These are phyloP conservation scores for Mycosarcoma mackinlayi DNA, from an alignment of 1,284 basidiomycete species.

Conservation along the genomic window DNA sequence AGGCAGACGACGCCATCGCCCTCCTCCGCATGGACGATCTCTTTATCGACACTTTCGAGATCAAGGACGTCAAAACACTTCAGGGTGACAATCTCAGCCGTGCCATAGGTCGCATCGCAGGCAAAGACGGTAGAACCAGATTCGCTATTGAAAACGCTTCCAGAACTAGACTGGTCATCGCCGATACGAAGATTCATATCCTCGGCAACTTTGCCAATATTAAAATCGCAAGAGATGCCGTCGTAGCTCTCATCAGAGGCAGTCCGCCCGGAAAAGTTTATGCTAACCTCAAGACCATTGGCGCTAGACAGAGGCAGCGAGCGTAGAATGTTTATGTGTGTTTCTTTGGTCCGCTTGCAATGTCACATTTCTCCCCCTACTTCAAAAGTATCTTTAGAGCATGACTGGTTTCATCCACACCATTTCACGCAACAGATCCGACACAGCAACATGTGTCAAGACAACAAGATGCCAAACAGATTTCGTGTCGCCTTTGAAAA, in stretches of 20 bases:
- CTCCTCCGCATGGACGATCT: slow-evolving; percentile 93
- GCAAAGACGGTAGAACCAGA: slow-evolving; percentile 97
- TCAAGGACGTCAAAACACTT: slow-evolving; percentile 97
- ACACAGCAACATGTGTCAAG: too few relatives aligned
- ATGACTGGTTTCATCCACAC: too few relatives aligned
- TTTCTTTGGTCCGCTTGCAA: too few relatives aligned
- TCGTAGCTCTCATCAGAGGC: slow-evolving; percentile 93
- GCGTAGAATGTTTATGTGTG: slow-evolving; percentile 64
- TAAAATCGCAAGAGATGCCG: slow-evolving; percentile 93
- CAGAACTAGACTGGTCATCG: slow-evolving; percentile 93
- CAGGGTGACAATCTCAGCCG: slow-evolving; percentile 96
- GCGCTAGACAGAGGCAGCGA: slow-evolving; percentile 90
- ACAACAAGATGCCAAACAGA: too few relatives aligned
- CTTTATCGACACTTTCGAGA: slow-evolving; percentile 95
- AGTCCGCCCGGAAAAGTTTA: slow-evolving; percentile 98
- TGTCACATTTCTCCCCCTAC: too few relatives aligned
- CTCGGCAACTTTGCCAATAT: slow-evolving; percentile 96
- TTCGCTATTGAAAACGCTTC: slow-evolving; percentile 98
- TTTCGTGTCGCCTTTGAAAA: too few relatives aligned
- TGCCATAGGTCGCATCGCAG: slow-evolving; percentile 96
- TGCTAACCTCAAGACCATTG: slow-evolving; percentile 76
- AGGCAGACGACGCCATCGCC: slow-evolving; percentile 86
- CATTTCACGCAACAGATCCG: too few relatives aligned
- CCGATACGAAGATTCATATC: slow-evolving; percentile 97
- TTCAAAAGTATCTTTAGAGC: too few relatives aligned